phyloP scores from a whole-genome alignment of 2,329 filamentous ascomycete species.

The Sporothrix humicola region DNA sequence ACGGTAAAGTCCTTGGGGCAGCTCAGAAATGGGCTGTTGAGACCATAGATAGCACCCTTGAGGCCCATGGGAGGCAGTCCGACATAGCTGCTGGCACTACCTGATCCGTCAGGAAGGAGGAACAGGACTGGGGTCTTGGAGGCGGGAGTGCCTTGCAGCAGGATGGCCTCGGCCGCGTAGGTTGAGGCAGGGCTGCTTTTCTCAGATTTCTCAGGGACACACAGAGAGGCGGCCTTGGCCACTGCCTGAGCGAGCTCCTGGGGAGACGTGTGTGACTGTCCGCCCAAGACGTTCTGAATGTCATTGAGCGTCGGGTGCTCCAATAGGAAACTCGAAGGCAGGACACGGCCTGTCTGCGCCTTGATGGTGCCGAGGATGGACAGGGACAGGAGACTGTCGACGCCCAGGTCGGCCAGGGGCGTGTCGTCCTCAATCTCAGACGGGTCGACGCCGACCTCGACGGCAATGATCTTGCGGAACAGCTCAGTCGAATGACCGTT shows the following conservation, averaged over 20 bases:
- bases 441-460: slow-evolving; percentile 2
- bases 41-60: slow-evolving; percentile 28
- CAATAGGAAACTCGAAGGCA: background rate
- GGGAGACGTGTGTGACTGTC: slow-evolving; percentile 1
- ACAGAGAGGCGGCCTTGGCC: background rate
- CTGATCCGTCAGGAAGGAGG: slow-evolving; percentile 21
- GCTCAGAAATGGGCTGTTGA: slow-evolving; percentile 26
- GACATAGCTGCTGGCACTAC: slow-evolving; percentile 28
- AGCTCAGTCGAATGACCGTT: background rate
- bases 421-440: slow-evolving; percentile 14
- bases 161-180: background rate
- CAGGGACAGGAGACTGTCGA: slow-evolving; percentile 14
- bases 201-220: background rate
- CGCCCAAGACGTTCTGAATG: slow-evolving; percentile 3
- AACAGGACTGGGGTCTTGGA: background rate
- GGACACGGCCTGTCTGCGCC: background rate
- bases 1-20: slow-evolving; percentile 1
- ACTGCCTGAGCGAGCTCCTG: slow-evolving; percentile 10
- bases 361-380: slow-evolving; percentile 18
- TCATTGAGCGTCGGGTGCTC: slow-evolving; percentile 13
- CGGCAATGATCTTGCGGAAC: slow-evolving; percentile 28
- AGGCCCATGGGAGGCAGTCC: slow-evolving; percentile 13
- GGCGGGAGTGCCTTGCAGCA: background rate
- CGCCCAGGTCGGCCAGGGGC: background rate
- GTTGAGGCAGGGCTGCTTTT: too few relatives aligned